A percentile compares a stretch with the other conserved stretches of the same genome.
phyloP scores from a whole-genome alignment of 163 green algal genomes.

The Scenedesmus sp. region DNA sequence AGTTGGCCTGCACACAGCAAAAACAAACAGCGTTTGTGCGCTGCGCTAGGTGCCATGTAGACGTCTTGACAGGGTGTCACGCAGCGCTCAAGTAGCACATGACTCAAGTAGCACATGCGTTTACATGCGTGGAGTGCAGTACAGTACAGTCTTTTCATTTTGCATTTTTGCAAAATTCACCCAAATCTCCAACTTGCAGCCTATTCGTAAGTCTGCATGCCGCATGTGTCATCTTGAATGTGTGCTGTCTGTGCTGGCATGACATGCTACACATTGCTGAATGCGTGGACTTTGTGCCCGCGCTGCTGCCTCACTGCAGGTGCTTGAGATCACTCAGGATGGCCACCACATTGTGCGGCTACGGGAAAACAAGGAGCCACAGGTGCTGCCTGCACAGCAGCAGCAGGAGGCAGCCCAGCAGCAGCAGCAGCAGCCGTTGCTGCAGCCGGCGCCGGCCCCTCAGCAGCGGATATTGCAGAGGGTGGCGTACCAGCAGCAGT shows the following conservation, averaged over 20 bases:
- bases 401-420: neutral
- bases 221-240: neutral
- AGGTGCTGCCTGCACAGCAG: neutral
- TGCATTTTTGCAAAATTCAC: neutral
- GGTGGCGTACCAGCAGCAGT: neutral
- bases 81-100: neutral
- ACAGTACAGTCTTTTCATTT: neutral
- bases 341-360: slow-evolving; percentile 30
- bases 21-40: too few relatives aligned
- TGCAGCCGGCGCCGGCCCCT: neutral
- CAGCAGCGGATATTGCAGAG: neutral
- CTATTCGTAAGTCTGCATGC: too few relatives aligned
- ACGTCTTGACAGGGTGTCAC: too few relatives aligned
- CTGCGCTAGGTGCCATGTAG: too few relatives aligned
- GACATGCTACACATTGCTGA: too few relatives aligned
- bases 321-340: slow-evolving; percentile 54
- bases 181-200: too few relatives aligned
- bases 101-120: neutral
- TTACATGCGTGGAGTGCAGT: neutral
- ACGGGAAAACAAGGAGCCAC: neutral
- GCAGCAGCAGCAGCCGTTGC: slow-evolving; percentile 22
- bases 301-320: slow-evolving; percentile 54
- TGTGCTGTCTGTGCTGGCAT: neutral
- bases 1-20: neutral
- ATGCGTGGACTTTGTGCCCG: neutral